phyloP scores from a whole-genome alignment of 768 basidiomycete genomes.

The Sporobolomyces pararoseus region DNA sequence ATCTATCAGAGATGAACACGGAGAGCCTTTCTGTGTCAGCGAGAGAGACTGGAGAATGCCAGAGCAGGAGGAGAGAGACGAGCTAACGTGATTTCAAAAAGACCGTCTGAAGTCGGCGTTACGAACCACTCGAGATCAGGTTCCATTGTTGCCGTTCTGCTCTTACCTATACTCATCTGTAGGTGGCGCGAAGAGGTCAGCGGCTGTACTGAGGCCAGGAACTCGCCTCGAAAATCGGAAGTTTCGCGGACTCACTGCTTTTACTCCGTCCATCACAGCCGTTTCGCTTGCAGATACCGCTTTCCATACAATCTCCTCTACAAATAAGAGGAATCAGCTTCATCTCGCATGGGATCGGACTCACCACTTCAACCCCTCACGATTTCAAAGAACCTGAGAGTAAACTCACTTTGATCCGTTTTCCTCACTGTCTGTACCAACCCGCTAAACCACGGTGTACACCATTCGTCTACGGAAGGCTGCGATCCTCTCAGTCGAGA shows the following conservation, averaged over 20 bases:
- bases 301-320: conserved; percentile 20
- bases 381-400: no score
- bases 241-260: conserved; percentile 29
- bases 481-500: neutral
- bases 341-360: no score
- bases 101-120: neutral
- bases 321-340: neutral
- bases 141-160: neutral
- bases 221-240: no score
- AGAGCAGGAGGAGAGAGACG: neutral
- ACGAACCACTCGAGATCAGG: conserved; percentile 30
- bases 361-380: no score
- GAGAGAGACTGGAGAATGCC: neutral
- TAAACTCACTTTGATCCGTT: conserved; percentile 6
- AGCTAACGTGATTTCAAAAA: conserved; percentile 19
- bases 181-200: no score
- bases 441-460: conserved; percentile 9
- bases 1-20: neutral
- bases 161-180: conserved; percentile 5
- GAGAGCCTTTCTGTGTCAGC: neutral
- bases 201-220: no score
- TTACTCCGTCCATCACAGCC: conserved; percentile 18
- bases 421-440: conserved; percentile 21
- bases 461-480: neutral
- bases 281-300: neutral